These are phyloP conservation scores for Adansonia madagascariensis DNA, from an alignment of 441 rosid species.

Conservation along the genomic window DNA sequence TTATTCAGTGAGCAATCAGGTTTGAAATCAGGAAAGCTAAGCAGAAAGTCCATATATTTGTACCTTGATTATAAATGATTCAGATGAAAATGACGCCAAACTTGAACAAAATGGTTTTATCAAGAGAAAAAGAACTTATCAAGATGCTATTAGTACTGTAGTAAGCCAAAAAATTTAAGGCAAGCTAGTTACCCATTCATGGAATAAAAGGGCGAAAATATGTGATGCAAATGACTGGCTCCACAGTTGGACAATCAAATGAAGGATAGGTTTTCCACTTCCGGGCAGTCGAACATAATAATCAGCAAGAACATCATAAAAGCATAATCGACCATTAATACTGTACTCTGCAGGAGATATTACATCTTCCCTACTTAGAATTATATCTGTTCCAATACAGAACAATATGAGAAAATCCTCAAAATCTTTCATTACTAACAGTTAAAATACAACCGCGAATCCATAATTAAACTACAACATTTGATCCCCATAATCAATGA, in stretches of 20 bases:
- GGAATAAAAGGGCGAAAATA: conserved; percentile 81
- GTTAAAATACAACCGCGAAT: background rate
- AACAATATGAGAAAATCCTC: conserved; percentile 20
- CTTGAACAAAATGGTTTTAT: background rate
- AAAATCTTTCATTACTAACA: background rate
- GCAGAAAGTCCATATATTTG: background rate
- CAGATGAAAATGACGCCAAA: background rate
- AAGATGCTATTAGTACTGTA: background rate
- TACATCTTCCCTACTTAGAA: conserved; percentile 59
- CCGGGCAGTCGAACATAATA: conserved; percentile 65
- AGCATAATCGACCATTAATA: conserved; percentile 59
- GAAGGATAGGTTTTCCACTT: conserved; percentile 74
- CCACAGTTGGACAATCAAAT: conserved; percentile 92
- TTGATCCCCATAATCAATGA: background rate
- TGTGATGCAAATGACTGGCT: conserved; percentile 95
- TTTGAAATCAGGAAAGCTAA: background rate
- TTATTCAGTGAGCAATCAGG: background rate
- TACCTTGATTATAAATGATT: conserved; percentile 3
- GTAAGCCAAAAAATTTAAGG: conserved; percentile 3
- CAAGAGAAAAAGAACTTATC: conserved; percentile 1
- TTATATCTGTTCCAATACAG: conserved; percentile 63
- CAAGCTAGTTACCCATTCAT: conserved; percentile 71
- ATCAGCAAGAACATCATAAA: conserved; percentile 88
- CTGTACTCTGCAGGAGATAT: conserved; percentile 52
- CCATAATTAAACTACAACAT: too few relatives aligned